phyloP scores from a whole-genome alignment of 179 eudicot species.

The Carnegiea gigantea region DNA sequence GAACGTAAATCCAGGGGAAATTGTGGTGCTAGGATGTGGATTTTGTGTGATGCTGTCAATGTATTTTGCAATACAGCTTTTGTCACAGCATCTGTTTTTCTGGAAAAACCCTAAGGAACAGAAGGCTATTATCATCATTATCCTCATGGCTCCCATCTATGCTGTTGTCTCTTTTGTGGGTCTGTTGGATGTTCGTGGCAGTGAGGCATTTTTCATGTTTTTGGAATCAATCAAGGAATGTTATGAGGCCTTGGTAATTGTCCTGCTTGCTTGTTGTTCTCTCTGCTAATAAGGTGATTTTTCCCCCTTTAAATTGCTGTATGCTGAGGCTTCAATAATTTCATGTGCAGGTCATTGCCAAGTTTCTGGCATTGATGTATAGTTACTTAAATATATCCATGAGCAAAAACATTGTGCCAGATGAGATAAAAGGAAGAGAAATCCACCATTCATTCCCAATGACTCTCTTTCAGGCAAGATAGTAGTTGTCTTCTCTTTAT shows the following conservation, averaged over 20 bases:
- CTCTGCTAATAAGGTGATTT: background rate
- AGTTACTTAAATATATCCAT: slow-evolving; percentile 79
- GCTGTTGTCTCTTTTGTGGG: slow-evolving; percentile 77
- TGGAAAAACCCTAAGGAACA: slow-evolving; percentile 96
- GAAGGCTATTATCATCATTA: slow-evolving; percentile 76
- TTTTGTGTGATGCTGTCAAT: slow-evolving; percentile 52
- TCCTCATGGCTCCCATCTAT: slow-evolving; percentile 85
- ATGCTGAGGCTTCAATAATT: slow-evolving; percentile 12
- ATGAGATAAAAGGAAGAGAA: slow-evolving; percentile 89
- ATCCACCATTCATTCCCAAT: slow-evolving; percentile 88
- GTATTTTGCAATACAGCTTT: slow-evolving; percentile 67
- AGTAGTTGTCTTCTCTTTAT: slow-evolving; percentile 7
- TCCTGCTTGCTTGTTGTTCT: background rate
- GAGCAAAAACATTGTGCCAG: slow-evolving; percentile 73
- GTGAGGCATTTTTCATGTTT: slow-evolving; percentile 65
- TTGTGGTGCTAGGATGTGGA: slow-evolving; percentile 48
- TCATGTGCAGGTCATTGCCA: slow-evolving; percentile 76
- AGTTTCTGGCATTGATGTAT: slow-evolving; percentile 75
- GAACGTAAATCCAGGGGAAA: slow-evolving; percentile 42
- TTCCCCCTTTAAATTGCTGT: background rate
- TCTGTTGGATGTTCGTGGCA: slow-evolving; percentile 59
- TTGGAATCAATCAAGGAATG: slow-evolving; percentile 83
- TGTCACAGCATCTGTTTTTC: slow-evolving; percentile 81
- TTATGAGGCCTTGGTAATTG: slow-evolving; percentile 78
- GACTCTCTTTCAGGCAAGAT: slow-evolving; percentile 75